Conservation (phyloP, 192 early-diverging fungal species). For the Tieghemiomyces parasiticus region DNA sequence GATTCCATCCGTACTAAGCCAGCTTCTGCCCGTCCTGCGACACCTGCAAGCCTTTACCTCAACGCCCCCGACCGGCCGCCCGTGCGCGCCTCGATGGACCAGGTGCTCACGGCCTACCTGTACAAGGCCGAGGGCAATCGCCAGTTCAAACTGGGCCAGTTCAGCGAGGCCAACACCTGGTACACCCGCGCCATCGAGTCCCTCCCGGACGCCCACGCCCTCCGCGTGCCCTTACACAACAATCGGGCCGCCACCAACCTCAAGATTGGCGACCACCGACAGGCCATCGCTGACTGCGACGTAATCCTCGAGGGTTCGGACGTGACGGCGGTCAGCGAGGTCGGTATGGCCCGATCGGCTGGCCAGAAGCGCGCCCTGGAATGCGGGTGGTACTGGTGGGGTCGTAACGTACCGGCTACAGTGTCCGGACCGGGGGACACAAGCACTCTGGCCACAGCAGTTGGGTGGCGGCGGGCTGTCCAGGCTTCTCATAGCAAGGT, state of each 20-base stretch:
- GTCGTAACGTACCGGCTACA: slow-evolving; percentile 1
- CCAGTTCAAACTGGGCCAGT: slow-evolving; percentile 80
- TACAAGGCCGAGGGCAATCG: slow-evolving; percentile 59
- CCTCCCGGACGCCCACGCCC: slow-evolving; percentile 44
- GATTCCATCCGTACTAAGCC: neutral
- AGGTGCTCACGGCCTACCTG: slow-evolving; percentile 20
- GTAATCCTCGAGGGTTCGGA: neutral
- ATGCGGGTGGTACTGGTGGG: slow-evolving; percentile 13
- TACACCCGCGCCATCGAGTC: slow-evolving; percentile 53
- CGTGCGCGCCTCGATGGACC: slow-evolving; percentile 25
- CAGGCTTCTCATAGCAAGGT: neutral
- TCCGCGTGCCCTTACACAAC: slow-evolving; percentile 53
- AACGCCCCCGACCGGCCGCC: slow-evolving; percentile 7
- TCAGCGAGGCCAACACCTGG: slow-evolving; percentile 51
- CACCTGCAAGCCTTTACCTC: neutral
- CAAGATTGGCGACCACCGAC: slow-evolving; percentile 71
- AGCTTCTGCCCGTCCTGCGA: slow-evolving; percentile 19
- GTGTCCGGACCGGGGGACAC: neutral
- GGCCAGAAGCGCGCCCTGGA: neutral
- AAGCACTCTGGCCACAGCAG: no score
- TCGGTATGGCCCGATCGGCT: no score
- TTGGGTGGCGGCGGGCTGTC: neutral
- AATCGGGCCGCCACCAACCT: slow-evolving; percentile 69
- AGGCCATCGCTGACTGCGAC: slow-evolving; percentile 53
- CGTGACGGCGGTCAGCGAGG: slow-evolving; percentile 21